phyloP scores from a whole-genome alignment of 441 rosid species.

The Flueggea neowawraea region DNA sequence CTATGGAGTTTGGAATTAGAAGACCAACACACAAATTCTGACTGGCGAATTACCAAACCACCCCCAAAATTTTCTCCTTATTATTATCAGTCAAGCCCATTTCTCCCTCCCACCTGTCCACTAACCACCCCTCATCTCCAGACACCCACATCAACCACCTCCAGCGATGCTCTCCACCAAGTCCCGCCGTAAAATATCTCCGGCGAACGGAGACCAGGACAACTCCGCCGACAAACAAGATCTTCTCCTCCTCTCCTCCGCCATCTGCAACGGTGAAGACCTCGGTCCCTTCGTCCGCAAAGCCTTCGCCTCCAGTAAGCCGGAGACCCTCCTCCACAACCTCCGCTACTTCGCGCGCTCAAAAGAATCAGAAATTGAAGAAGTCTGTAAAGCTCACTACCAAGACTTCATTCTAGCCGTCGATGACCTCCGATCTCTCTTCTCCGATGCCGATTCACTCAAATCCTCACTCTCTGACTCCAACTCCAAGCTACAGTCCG shows the following conservation, averaged over 20 bases:
- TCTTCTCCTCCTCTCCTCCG: constrained; percentile 81
- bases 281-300: constrained; percentile 86
- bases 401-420: constrained; percentile 98
- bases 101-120: no score
- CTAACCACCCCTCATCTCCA: no score
- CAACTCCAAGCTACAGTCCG: constrained; percentile 79
- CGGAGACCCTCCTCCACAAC: constrained; percentile 82
- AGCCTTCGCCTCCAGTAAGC: constrained; percentile 74
- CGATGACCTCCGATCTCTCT: constrained; percentile 95
- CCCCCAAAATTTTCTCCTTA: no score
- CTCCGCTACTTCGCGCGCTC: constrained; percentile 85
- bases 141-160: no score
- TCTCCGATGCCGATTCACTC: constrained; percentile 92
- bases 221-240: constrained; percentile 85
- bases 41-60: no score
- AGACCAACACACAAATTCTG: no score
- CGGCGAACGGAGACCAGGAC: constrained; percentile 39
- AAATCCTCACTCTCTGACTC: constrained; percentile 88
- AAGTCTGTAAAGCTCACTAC: constrained; percentile 94
- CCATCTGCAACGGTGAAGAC: constrained; percentile 92
- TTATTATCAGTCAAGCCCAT: no score
- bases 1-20: no score
- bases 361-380: constrained; percentile 96
- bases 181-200: constrained; percentile 67
- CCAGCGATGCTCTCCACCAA: constrained; percentile 50